Percentiles rank a stretch among this genome's conserved stretches.
These are phyloP conservation scores for Halophytophthora batemanensis DNA, from an alignment of 352 stramenopile genomes.

Conservation along the genomic window DNA sequence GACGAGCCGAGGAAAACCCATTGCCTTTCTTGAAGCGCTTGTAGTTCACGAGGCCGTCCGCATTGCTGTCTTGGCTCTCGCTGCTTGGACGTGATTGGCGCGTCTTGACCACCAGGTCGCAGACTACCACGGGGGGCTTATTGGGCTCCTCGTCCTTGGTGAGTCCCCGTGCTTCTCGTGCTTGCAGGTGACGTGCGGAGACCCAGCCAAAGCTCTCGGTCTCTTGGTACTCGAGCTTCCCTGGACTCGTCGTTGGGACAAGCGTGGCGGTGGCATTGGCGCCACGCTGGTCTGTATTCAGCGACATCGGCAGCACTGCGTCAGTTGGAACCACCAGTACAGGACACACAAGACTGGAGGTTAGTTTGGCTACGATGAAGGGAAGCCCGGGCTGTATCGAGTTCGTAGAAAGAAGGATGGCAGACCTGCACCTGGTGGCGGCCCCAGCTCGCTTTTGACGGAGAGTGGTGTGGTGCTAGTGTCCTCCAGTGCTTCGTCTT, in stretches of 20 bases:
- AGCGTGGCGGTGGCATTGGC: not conserved
- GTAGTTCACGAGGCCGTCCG: conserved; percentile 48
- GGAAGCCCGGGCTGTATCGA: too few relatives aligned
- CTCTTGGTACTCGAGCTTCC: not conserved
- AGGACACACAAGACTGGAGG: not conserved
- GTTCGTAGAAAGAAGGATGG: too few relatives aligned
- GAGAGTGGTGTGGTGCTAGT: conserved; percentile 29
- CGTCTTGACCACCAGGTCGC: conserved; percentile 52
- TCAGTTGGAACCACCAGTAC: not conserved
- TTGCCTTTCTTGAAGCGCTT: conserved; percentile 87
- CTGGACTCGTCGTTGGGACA: conserved; percentile 5
- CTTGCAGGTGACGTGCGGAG: conserved; percentile 26
- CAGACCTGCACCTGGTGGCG: not conserved
- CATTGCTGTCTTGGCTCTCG: conserved; percentile 1
- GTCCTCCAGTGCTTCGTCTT: conserved; percentile 10
- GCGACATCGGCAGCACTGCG: too few relatives aligned
- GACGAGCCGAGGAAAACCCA: conserved; percentile 27
- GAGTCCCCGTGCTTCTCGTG: conserved; percentile 21
- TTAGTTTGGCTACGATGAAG: too few relatives aligned
- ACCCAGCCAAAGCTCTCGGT: conserved; percentile 17
- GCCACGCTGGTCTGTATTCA: not conserved
- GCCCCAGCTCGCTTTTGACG: conserved; percentile 1
- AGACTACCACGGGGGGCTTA: conserved; percentile 51
- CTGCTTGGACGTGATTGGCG: not conserved
- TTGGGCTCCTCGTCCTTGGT: conserved; percentile 24